Base-by-base conservation (phyloP, 2,329 filamentous ascomycete genomes). In the Pseudogymnoascus sp. region DNA sequence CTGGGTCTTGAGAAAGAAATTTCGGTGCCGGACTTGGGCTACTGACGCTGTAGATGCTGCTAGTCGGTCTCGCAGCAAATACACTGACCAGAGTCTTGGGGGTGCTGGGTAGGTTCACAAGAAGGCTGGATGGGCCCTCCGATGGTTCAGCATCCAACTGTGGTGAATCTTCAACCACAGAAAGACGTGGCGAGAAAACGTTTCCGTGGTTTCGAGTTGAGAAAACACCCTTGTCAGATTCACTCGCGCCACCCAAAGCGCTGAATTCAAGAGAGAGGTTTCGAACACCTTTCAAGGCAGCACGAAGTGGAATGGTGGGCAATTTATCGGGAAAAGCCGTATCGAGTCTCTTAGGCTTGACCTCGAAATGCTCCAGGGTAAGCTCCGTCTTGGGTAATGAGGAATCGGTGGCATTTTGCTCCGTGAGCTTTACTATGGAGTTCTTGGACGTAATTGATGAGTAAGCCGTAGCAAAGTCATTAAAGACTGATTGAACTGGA, bases 391-490 rank as follows among this genome's bases (percentile, higher is more conserved):
- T 53, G 2, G 3, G 23, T 1, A 15, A 23, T 38, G 15, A 11
- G 5, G 31, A 19, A 7, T 23, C 31, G 10, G 29, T 23, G 4
- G 10, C 10, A 44, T 26, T 60, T 15, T 23, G 17, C 9, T 61
- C 33, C 3, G 23, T 11, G 13, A 61, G 62, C 10, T 62, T 59
- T 44, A 35, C 67, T 63, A 65, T 69, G 15, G 63, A 67, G 26
- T 65, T 62, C 13, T 70, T 66, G 15, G 71, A 70, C 2, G 70
- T 72, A 26, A 73, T 72, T 23, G 67, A 69, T 3, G 67, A 70
- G 42, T 72, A 65, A 0, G 71, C 71, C 7, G 70, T 70, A 4
- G 61, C 61, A 19, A 72, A 65, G 56, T 73, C 70, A 60, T 70
- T 19, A 40, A 72, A 73, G 3, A 72, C 67, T 37, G 68, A 64